Evolutionary conservation across 2,329 filamentous ascomycete genomes (phyloP).

Genomic region (Cercospora sojina): DNA sequence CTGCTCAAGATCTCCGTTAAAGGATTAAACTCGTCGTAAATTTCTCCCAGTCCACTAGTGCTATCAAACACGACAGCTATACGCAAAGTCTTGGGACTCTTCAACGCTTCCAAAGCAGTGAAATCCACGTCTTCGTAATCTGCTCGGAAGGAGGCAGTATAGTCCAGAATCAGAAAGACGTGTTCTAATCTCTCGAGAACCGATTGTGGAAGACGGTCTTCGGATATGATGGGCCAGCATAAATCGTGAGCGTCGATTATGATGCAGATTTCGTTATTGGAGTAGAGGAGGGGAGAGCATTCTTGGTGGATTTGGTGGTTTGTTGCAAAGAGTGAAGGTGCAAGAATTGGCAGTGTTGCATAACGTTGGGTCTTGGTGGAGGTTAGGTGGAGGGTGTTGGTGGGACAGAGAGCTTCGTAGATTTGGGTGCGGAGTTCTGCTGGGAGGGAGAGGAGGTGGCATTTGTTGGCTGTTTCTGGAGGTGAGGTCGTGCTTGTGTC

Average conservation of each 20-base stretch:
- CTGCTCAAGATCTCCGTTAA: not conserved
- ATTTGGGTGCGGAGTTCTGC: conserved; percentile 31
- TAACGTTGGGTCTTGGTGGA: conserved; percentile 22
- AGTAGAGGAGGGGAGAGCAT: conserved; percentile 40
- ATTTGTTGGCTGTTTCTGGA: not conserved
- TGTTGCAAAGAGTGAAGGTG: conserved; percentile 42
- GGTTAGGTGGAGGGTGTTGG: conserved; percentile 24
- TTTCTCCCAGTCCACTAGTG: not conserved
- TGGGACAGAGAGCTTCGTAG: conserved; percentile 31
- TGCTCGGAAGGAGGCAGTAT: conserved; percentile 25
- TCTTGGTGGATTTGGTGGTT: conserved; percentile 43
- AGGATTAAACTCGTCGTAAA: conserved; percentile 5
- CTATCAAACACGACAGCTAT: conserved; percentile 13
- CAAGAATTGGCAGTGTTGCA: conserved; percentile 32
- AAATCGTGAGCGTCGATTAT: conserved; percentile 33
- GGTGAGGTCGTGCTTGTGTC: not conserved
- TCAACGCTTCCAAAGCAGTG: conserved; percentile 18
- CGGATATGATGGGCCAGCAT: conserved; percentile 29
- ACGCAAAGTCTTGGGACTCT: conserved; percentile 9
- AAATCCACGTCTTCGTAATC: conserved; percentile 30
- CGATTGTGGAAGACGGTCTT: conserved; percentile 26
- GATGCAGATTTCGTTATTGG: conserved; percentile 47
- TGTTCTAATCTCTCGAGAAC: conserved; percentile 26
- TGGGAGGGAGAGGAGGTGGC: conserved; percentile 29
- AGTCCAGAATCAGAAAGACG: conserved; percentile 31